These are phyloP conservation scores for Globisporangium megalacanthum DNA, from an alignment of 352 stramenopile species.

Conservation along the genomic window DNA sequence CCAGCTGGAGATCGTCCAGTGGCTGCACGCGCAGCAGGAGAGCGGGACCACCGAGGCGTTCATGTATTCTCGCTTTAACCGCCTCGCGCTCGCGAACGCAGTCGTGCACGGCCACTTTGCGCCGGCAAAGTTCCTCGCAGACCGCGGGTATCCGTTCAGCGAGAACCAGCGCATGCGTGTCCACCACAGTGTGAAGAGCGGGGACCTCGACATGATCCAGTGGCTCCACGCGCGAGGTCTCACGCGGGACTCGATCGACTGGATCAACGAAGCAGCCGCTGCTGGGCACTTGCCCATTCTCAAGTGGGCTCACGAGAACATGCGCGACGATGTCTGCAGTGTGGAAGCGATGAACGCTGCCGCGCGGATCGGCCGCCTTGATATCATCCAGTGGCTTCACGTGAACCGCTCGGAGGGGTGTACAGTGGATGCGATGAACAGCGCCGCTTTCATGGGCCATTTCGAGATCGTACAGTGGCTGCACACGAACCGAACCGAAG, in stretches of 20 bases:
- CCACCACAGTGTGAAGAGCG: neutral
- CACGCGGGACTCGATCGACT: neutral
- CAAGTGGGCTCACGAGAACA: neutral
- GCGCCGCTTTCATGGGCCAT: neutral
- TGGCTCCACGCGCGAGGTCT: neutral
- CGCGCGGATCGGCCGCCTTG: neutral
- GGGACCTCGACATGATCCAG: no score
- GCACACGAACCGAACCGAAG: neutral
- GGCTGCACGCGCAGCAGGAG: neutral
- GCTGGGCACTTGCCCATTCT: neutral
- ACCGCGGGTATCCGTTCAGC: neutral
- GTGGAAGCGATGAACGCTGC: neutral
- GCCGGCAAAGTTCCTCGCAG: neutral
- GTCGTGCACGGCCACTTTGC: neutral
- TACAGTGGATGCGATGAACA: no score
- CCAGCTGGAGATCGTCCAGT: neutral
- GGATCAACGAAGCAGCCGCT: neutral
- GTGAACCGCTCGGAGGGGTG: constrained; percentile 6
- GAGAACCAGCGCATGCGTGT: no score
- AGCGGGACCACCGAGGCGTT: no score
- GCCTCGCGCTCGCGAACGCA: neutral
- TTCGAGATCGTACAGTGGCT: neutral
- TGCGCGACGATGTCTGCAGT: neutral
- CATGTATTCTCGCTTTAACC: neutral
- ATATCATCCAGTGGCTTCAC: constrained; percentile 15